A percentile compares a stretch with the other conserved stretches of the same genome.
Evolutionary conservation across 352 stramenopile genomes (phyloP).

Genomic region (Globisporangium irregulare): DNA sequence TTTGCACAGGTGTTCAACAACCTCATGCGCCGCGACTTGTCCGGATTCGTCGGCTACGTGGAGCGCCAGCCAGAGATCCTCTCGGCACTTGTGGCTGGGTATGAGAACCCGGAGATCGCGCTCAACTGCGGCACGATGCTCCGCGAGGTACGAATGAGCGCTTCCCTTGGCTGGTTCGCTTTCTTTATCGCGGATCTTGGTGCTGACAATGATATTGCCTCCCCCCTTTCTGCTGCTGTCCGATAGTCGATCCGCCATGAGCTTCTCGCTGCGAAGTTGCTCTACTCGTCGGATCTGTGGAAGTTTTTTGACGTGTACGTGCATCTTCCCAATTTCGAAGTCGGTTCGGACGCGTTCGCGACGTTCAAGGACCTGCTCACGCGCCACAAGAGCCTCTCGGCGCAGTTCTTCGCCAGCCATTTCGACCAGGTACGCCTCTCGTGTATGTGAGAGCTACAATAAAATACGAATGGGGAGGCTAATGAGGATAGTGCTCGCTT

Average conservation of each 20-base stretch:
- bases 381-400: constrained; percentile 79
- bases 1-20: constrained; percentile 90
- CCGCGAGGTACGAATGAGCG: constrained; percentile 52
- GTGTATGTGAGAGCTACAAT: neutral
- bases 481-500: neutral
- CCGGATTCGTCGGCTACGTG: constrained; percentile 81
- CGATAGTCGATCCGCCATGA: constrained; percentile 78
- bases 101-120: constrained; percentile 86
- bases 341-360: constrained; percentile 89
- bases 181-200: too few species aligned
- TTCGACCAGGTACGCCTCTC: constrained; percentile 53
- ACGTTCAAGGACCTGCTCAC: constrained; percentile 90
- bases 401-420: constrained; percentile 82
- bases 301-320: constrained; percentile 91
- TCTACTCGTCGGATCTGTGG: constrained; percentile 83
- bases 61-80: constrained; percentile 67
- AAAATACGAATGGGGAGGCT: neutral
- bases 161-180: neutral
- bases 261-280: constrained; percentile 60
- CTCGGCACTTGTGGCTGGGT: constrained; percentile 74
- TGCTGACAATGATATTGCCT: neutral
- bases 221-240: neutral
- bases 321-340: constrained; percentile 90
- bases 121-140: constrained; percentile 90
- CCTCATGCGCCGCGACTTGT: constrained; percentile 83